A percentile compares a stretch with the other conserved stretches of the same genome.
Evolutionary conservation across 129 eudicot species (phyloP).

Genomic region (Centaurea solstitialis): DNA sequence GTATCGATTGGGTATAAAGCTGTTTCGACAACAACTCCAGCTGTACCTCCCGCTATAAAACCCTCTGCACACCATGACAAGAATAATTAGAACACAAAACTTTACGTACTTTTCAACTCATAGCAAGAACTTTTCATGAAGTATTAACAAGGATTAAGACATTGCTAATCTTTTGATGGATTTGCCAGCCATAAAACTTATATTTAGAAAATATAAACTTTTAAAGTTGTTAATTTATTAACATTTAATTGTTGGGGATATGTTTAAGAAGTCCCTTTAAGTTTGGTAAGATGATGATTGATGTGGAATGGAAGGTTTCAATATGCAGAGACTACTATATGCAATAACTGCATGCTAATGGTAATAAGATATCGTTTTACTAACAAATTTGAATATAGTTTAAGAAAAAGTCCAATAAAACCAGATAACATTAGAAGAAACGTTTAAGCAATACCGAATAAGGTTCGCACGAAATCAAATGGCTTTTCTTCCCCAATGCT

Average conservation of each 20-base stretch:
- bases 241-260: background rate
- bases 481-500: slow-evolving; percentile 77
- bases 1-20: slow-evolving; percentile 96
- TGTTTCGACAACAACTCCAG: slow-evolving; percentile 98
- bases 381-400: background rate
- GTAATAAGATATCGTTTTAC: background rate
- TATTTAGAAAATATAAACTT: background rate
- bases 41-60: slow-evolving; percentile 93
- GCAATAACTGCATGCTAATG: background rate
- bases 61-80: slow-evolving; percentile 70
- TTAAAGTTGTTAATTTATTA: background rate
- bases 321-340: background rate
- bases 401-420: background rate
- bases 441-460: slow-evolving; percentile 59
- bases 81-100: slow-evolving; percentile 16
- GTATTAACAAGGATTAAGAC: background rate
- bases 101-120: background rate
- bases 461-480: slow-evolving; percentile 74
- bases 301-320: background rate
- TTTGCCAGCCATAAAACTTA: background rate
- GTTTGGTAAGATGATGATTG: background rate
- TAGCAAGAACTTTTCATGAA: background rate
- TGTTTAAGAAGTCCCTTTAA: background rate
- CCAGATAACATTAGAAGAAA: background rate
- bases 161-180: background rate